A percentile compares a stretch with the other conserved stretches of the same genome.
Evolutionary conservation across 2,329 filamentous ascomycete species (phyloP).

Genomic region (Aspergillus novofumigatus): DNA sequence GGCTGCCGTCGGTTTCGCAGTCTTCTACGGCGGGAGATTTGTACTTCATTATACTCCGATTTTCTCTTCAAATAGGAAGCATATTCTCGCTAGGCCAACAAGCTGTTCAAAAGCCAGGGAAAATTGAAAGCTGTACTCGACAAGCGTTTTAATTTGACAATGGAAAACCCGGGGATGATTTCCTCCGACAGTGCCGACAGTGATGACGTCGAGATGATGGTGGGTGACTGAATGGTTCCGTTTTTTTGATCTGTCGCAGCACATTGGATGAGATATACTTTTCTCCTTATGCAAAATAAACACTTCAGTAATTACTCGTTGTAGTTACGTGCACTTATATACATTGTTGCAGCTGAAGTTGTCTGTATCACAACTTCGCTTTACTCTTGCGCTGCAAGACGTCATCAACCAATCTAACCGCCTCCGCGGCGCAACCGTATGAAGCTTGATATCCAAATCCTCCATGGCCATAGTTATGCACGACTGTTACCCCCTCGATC

Average conservation of each 20-base stretch:
- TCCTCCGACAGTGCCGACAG: background rate
- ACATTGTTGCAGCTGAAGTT: background rate
- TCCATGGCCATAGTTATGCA: conserved; percentile 45
- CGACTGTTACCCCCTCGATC: conserved; percentile 55
- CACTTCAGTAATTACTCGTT: background rate
- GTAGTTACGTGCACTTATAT: background rate
- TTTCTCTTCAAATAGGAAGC: background rate
- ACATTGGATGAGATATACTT: background rate
- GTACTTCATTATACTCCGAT: conserved; percentile 15
- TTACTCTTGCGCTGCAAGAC: conserved; percentile 27
- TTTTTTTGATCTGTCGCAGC: background rate
- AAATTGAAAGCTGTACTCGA: background rate
- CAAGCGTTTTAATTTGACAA: background rate
- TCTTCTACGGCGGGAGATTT: conserved; percentile 18
- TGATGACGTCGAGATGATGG: conserved; percentile 9
- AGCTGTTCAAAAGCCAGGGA: background rate
- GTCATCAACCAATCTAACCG: conserved; percentile 63
- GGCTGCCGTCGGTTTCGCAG: conserved; percentile 13
- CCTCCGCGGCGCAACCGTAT: conserved; percentile 67
- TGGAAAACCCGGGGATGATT: background rate
- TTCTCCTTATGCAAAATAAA: background rate
- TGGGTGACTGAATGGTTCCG: background rate
- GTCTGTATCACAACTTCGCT: conserved; percentile 27
- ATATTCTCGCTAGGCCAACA: background rate
- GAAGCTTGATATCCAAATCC: conserved; percentile 60